Conservation (phyloP, 805 yeast species). For the Hanseniaspora thailandica region DNA sequence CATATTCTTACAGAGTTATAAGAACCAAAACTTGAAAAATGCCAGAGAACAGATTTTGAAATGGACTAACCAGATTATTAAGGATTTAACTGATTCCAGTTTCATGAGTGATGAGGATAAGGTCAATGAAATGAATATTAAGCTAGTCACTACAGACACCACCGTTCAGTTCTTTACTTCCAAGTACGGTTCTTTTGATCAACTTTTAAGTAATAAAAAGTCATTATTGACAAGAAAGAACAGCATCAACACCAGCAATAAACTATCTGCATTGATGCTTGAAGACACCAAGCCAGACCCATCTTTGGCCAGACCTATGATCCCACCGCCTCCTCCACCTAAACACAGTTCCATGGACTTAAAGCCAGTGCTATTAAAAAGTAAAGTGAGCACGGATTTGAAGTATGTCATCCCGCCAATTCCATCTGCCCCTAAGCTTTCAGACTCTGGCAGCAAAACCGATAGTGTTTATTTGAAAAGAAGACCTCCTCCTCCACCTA, state of each 20-base stretch:
- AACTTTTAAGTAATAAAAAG: constrained; percentile 1
- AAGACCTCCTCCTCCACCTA: not conserved
- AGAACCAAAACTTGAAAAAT: constrained; percentile 2
- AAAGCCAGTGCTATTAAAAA: constrained; percentile 5
- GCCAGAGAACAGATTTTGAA: constrained; percentile 6
- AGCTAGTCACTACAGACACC: not conserved
- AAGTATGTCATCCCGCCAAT: constrained; percentile 13
- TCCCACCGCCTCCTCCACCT: constrained; percentile 12
- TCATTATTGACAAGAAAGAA: not conserved
- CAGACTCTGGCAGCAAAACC: not conserved
- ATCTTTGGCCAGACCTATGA: not conserved
- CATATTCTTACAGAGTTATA: constrained; percentile 4
- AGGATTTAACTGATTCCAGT: not conserved
- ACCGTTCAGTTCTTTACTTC: constrained; percentile 2
- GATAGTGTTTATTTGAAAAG: not conserved
- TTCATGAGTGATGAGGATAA: not conserved
- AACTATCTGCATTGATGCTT: not conserved
- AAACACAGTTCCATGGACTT: not conserved
- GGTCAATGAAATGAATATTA: not conserved
- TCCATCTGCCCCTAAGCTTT: constrained; percentile 10
- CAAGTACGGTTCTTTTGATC: constrained; percentile 6
- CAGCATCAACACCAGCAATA: constrained; percentile 4
- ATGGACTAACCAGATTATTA: not conserved
- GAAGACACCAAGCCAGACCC: not conserved
- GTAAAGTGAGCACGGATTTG: not conserved